Base-by-base conservation (phyloP, 139 green algal genomes). In the Chlamydomonas incerta region DNA sequence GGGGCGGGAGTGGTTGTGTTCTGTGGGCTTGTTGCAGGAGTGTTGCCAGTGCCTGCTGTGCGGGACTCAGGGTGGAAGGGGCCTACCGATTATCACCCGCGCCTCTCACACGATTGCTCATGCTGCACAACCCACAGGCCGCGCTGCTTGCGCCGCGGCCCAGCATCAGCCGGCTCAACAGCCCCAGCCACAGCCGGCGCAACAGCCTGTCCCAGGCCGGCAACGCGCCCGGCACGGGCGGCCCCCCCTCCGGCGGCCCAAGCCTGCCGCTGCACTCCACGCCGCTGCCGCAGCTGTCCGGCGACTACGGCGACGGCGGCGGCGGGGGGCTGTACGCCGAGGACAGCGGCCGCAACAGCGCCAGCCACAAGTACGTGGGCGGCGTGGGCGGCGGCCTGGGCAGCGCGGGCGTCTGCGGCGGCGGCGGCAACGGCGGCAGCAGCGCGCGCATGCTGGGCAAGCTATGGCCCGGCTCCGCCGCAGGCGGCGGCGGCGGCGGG, bases 401-500 rank as follows among this genome's bases (percentile, higher is more conserved):
- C 55, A 28, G 28, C 13, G 34, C 3, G 17, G 26, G 62, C 60
- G 60, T n/a, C 11, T 15, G 60, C 60, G 60, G 18, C 24, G 17
- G 60, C 60, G 26, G 60, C 52, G 57, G 10, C 62, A 69, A 5
- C 41, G 35, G 1, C 29, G 58, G 28, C 31, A 65, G 58, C 67
- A 74, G 69, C 67, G 18, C 10, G 47, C 81, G 80, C 37, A 47
- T 85, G 15, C 82, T 89, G 26, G 60, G 52, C 68, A 89, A 89
- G 85, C 70, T 89, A 46, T 89, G 85, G 85, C 21, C 26, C 57
- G 83, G 60, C 60, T 57, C 33, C 57, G 31, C 26, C 50, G 34
- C 24, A 15, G 46, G 35, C 66, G 65, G 65, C 11, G 31, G 67
- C 66, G 67, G 67, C 80, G 41, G n/a, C 66, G 47, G 68, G 31